These are phyloP conservation scores for Saturnispora ahearnii DNA, from an alignment of 805 yeast genomes.

Conservation along the genomic window DNA sequence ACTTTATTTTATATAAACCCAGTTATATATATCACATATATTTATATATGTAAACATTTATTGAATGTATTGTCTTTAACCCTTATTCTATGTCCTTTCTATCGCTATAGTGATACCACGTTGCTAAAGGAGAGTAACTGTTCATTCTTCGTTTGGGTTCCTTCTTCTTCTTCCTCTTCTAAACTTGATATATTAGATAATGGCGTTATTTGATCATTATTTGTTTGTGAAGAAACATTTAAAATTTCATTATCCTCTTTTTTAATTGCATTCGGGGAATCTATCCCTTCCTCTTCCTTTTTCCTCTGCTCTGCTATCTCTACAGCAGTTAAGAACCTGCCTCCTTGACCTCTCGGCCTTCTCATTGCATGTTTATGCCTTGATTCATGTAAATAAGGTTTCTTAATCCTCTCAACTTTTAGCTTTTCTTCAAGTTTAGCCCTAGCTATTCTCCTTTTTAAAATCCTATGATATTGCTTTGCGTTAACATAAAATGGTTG, in stretches of 20 bases:
- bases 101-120: neutral
- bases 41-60: neutral
- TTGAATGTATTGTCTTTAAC: neutral
- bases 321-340: conserved; percentile 92
- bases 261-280: neutral
- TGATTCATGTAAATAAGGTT: conserved; percentile 92
- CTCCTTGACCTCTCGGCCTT: conserved; percentile 98
- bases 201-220: neutral
- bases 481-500: conserved; percentile 98
- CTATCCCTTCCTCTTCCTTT: neutral
- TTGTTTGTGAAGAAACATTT: neutral
- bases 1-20: neutral
- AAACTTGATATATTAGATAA: neutral
- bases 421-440: conserved; percentile 86
- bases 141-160: neutral
- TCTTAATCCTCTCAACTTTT: conserved; percentile 80
- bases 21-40: neutral
- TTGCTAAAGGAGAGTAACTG: neutral
- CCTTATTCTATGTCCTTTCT: no score
- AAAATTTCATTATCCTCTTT: neutral
- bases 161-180: neutral
- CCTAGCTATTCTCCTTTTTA: conserved; percentile 87
- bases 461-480: conserved; percentile 89
- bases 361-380: conserved; percentile 99
- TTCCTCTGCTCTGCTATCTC: conserved; percentile 52